Base-by-base conservation (phyloP, 192 early-diverging fungal species). In the Phycomyces nitens region DNA sequence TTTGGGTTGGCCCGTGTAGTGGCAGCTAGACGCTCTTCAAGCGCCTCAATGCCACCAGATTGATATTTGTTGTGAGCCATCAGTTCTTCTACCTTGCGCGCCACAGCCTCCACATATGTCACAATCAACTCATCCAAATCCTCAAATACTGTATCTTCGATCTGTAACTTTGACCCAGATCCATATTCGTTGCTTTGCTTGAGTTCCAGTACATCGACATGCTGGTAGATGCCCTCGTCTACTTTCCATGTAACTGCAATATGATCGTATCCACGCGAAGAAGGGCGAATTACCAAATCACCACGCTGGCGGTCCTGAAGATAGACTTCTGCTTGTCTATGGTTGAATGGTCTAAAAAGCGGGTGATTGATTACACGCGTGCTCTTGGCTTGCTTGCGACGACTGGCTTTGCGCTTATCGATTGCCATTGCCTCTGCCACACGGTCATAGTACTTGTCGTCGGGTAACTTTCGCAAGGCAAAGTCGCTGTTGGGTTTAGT, bases 221-320 rank as follows among this genome's bases (percentile, higher is more conserved):
- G 95, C 74, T 95, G 91, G 79, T 84, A 95, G 53, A 95, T 71
- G 4, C 80, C 87, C 20, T 94, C 90, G 50, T 80, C 89, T 7
- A 95, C 85, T 68, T 98, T 97, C 91, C 93, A 95, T 16, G 94
- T 98, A 20, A 97, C 88, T 1, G 92, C 88, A 14, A 99, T 81
- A 65, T 95, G 93, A 72, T 93, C 85, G 21, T 83, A 73, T n/a
- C 93, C 93, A 14, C 88, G 87, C 7, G 90, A 92, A 20, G 95
- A 98, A 5, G 94, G 93, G 10, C 95, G 84, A 58, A 99, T 91
- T 3, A 99, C 89, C 16, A 89, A 73, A 47, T 88, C 85, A 20
- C 95, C 97, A 12, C 80, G 73, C 18, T 78, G 80, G 24, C 88
- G 80, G 15, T 76, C 72, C 16, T 80, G 78, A 63, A 98, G 71